Evolutionary conservation across 129 eudicot genomes (phyloP).

Genomic region (Apium graveolens): DNA sequence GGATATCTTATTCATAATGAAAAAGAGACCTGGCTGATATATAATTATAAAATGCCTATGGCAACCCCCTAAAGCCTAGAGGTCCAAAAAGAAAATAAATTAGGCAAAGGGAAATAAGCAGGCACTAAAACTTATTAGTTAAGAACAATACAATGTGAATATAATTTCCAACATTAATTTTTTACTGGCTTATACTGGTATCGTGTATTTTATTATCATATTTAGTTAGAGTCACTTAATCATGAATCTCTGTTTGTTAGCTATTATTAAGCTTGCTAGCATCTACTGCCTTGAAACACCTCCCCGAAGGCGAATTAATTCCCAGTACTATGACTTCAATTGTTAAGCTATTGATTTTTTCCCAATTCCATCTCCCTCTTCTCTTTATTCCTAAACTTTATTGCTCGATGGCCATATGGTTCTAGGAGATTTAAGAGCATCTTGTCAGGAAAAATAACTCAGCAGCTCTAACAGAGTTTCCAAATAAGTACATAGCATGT

Average conservation of each 20-base stretch:
- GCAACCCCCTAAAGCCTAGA: too few species aligned
- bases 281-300: not conserved
- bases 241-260: not conserved
- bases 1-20: not conserved
- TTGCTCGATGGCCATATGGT: not conserved
- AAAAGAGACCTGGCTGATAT: not conserved
- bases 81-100: too few species aligned
- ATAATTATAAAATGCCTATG: too few species aligned
- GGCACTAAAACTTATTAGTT: not conserved
- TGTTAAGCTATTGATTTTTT: not conserved
- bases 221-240: too few species aligned
- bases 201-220: too few species aligned
- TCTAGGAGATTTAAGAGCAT: not conserved
- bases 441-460: not conserved
- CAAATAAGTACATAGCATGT: not conserved
- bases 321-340: not conserved
- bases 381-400: not conserved
- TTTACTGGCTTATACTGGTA: not conserved
- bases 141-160: not conserved
- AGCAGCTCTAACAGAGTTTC: not conserved
- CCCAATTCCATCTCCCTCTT: too few species aligned
- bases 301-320: not conserved
- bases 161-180: not conserved
- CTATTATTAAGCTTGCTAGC: too few species aligned
- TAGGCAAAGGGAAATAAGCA: too few species aligned